Conservation (phyloP, 306 rosid species). For the Myrica gale region DNA sequence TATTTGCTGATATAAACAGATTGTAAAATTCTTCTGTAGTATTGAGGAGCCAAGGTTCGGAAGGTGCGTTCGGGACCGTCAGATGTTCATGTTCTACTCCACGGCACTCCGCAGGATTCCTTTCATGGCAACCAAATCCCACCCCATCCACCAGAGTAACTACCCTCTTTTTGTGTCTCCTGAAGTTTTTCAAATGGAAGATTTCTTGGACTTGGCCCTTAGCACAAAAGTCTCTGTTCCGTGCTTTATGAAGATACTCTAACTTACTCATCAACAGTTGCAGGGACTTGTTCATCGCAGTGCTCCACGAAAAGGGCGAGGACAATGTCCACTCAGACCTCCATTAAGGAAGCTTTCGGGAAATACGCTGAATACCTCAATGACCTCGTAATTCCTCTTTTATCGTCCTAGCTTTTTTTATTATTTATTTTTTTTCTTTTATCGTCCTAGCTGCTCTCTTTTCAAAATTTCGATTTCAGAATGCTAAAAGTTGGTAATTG, state of each 20-base stretch:
- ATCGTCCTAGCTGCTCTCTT: neutral
- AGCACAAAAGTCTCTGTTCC: slow-evolving; percentile 8
- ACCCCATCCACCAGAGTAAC: slow-evolving; percentile 45
- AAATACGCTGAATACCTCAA: slow-evolving; percentile 68
- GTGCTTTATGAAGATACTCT: neutral
- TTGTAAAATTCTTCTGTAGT: no score
- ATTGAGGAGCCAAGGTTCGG: neutral
- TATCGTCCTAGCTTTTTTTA: neutral
- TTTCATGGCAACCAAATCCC: slow-evolving; percentile 62
- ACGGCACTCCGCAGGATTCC: slow-evolving; percentile 28
- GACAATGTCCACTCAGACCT: slow-evolving; percentile 52
- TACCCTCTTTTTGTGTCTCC: neutral
- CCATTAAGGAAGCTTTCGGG: slow-evolving; percentile 66
- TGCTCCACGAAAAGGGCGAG: slow-evolving; percentile 51
- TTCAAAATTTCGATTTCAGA: neutral
- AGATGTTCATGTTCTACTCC: slow-evolving; percentile 51
- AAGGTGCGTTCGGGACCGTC: neutral
- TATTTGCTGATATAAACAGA: no score
- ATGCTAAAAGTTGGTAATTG: neutral
- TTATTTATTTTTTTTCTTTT: neutral
- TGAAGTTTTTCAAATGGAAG: neutral
- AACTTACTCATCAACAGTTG: slow-evolving; percentile 28
- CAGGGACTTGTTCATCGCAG: slow-evolving; percentile 41
- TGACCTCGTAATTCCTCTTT: slow-evolving; percentile 52
- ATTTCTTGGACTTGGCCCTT: neutral